Evolutionary conservation across 192 early-diverging fungal genomes (phyloP).

Genomic region (Mortierella hygrophila): DNA sequence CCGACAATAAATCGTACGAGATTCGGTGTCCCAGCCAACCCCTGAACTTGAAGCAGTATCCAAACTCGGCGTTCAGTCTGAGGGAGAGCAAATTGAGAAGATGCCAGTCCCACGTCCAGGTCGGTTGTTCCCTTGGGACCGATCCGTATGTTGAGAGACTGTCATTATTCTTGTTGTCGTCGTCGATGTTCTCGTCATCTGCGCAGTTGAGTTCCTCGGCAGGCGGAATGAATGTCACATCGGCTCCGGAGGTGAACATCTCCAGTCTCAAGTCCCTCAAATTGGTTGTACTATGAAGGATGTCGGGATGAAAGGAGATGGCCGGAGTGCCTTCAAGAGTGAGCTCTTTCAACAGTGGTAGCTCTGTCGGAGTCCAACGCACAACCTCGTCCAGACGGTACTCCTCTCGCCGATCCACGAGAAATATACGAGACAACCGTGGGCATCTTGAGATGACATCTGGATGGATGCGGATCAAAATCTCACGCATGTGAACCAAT

Average conservation of each 20-base stretch:
- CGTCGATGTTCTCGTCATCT: not conserved
- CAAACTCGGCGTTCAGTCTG: not conserved
- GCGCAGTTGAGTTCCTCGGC: not conserved
- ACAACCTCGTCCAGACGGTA: not conserved
- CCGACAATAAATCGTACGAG: not conserved
- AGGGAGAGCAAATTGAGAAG: not conserved
- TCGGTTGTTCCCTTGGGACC: not conserved
- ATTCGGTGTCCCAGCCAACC: not conserved
- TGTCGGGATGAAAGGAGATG: slow-evolving; percentile 1
- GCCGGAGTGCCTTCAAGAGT: not conserved
- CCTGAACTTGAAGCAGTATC: slow-evolving; percentile 18
- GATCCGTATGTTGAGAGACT: not conserved
- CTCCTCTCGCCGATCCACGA: not conserved
- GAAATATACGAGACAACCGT: not conserved
- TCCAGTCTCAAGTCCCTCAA: not conserved
- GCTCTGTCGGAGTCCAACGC: not conserved
- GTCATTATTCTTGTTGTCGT: not conserved
- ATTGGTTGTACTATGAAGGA: not conserved
- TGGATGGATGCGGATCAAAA: not conserved
- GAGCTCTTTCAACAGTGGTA: not conserved
- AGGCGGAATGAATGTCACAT: not conserved
- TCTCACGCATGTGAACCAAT: not conserved
- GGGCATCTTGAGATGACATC: not conserved
- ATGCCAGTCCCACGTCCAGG: slow-evolving; percentile 31
- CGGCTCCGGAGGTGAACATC: not conserved